A percentile compares a stretch with the other conserved stretches of the same genome.
These are phyloP conservation scores for Mortierella sp. DNA, from an alignment of 371 early-diverging fungal genomes.

Conservation along the genomic window DNA sequence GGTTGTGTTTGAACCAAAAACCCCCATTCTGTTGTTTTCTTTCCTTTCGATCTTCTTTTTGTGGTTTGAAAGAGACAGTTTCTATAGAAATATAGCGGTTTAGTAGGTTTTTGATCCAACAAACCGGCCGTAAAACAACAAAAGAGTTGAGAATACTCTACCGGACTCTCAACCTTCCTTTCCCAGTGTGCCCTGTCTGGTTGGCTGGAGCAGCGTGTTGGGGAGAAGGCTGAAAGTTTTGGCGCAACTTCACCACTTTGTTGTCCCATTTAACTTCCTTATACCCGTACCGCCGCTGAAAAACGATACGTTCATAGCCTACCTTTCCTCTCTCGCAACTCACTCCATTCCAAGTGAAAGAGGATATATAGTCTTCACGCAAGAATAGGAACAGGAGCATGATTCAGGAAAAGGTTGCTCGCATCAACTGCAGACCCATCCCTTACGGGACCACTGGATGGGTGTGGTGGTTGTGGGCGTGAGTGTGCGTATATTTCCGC, in stretches of 20 bases:
- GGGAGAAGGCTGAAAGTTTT: neutral
- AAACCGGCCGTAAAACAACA: neutral
- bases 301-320: neutral
- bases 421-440: neutral
- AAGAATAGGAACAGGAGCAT: neutral
- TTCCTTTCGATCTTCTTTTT: neutral
- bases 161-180: conserved; percentile 6
- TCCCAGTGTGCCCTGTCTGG: neutral
- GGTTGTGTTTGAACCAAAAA: neutral
- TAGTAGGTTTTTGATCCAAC: neutral
- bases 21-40: neutral
- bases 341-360: too few species aligned
- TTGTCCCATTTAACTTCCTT: neutral
- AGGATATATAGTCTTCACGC: neutral
- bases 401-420: neutral
- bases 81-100: neutral
- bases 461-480: too few species aligned
- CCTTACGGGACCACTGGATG: neutral
- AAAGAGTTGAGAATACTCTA: neutral
- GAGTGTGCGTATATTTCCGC: too few species aligned
- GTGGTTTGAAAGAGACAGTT: neutral
- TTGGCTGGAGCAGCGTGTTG: neutral
- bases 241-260: neutral
- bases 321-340: neutral
- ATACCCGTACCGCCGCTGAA: neutral